Percentiles rank a stretch among this genome's conserved stretches.
These are phyloP conservation scores for Panaeolus papilionaceus DNA, from an alignment of 768 basidiomycete genomes.

Conservation along the genomic window DNA sequence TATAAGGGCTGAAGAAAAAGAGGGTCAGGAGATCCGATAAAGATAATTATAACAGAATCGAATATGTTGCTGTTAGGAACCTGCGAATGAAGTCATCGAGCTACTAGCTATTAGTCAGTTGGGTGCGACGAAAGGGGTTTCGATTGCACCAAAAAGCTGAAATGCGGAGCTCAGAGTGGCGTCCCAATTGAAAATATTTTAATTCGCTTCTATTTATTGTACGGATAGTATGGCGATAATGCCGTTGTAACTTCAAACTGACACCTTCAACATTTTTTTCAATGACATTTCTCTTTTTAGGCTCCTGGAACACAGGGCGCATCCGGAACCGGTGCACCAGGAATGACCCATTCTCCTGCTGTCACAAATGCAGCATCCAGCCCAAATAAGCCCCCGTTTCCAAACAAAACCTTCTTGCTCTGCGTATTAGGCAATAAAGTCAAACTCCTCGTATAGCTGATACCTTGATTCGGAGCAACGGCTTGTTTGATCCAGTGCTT, in stretches of 20 bases:
- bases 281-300: not conserved
- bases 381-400: not conserved
- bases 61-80: too few relatives aligned
- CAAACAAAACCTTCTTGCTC: constrained; percentile 2
- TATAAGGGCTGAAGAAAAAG: too few relatives aligned
- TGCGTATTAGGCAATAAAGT: not conserved
- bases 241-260: too few relatives aligned
- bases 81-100: too few relatives aligned
- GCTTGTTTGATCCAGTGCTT: constrained; percentile 3
- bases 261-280: too few relatives aligned
- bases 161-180: not conserved
- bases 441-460: constrained; percentile 3
- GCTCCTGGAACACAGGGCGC: constrained; percentile 1
- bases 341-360: not conserved
- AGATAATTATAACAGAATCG: too few relatives aligned
- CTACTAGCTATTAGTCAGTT: not conserved
- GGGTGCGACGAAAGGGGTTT: not conserved
- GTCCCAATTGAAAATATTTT: too few relatives aligned
- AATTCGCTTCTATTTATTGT: too few relatives aligned
- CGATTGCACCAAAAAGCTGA: not conserved
- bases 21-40: too few relatives aligned
- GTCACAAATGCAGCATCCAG: constrained; percentile 4
- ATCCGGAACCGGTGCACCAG: not conserved
- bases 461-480: not conserved
- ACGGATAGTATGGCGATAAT: too few relatives aligned